Conservation (phyloP, 176 grass and related monocot species). For the Eleusine coracana region DNA sequence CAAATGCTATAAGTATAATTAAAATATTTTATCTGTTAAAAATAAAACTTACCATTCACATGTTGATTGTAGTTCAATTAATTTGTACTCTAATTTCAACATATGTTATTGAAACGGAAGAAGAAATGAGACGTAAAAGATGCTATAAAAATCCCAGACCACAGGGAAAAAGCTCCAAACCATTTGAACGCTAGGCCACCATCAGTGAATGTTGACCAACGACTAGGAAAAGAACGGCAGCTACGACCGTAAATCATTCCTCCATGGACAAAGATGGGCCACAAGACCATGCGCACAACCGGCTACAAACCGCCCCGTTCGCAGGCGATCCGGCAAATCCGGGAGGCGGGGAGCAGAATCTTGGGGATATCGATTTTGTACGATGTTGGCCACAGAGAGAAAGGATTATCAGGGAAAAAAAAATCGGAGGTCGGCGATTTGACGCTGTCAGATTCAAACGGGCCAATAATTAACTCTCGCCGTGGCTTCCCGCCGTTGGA, state of each 20-base stretch:
- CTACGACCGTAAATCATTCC: background rate
- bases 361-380: constrained; percentile 53
- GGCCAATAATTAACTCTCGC: constrained; percentile 34
- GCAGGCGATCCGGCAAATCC: constrained; percentile 45
- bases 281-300: background rate
- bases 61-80: too few relatives aligned
- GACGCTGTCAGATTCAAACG: constrained; percentile 44
- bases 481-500: constrained; percentile 17
- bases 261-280: background rate
- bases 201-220: background rate
- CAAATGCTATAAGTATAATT: too few relatives aligned
- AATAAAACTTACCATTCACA: too few relatives aligned
- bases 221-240: background rate
- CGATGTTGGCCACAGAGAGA: constrained; percentile 48
- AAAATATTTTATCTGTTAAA: too few relatives aligned
- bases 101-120: background rate
- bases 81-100: background rate
- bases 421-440: constrained; percentile 13
- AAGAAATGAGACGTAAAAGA: too few relatives aligned
- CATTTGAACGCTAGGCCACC: background rate
- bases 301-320: background rate
- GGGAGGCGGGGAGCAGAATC: constrained; percentile 44
- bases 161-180: too few relatives aligned
- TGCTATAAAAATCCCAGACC: background rate
- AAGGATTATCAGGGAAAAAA: background rate